phyloP scores from a whole-genome alignment of 139 green algal species.

The Chlorella sp. region DNA sequence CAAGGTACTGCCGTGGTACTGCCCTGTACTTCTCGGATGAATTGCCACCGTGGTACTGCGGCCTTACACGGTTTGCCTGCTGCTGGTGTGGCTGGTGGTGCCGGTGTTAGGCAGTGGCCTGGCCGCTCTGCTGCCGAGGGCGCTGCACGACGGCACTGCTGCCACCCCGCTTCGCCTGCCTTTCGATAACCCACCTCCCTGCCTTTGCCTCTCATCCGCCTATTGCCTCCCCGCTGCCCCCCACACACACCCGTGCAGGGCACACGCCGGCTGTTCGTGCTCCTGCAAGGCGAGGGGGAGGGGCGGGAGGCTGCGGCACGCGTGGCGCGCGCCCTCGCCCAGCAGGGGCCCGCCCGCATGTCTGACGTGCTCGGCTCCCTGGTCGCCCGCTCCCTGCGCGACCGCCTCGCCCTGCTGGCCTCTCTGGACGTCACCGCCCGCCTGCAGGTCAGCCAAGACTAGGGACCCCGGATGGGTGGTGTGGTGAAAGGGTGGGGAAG shows the following conservation, averaged over 20 bases:
- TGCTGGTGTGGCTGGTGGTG: not conserved
- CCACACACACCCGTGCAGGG: conserved; percentile 9
- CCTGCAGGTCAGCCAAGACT: not conserved
- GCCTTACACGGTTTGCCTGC: no score
- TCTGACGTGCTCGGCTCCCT: conserved; percentile 40
- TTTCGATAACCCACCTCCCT: not conserved
- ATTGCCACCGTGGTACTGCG: not conserved
- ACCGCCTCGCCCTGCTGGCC: conserved; percentile 38
- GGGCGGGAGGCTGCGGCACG: conserved; percentile 8
- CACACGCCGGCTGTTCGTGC: conserved; percentile 35
- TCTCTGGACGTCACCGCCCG: conserved; percentile 12
- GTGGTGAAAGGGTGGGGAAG: not conserved
- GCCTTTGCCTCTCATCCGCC: not conserved
- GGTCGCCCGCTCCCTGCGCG: not conserved
- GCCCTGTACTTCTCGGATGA: not conserved
- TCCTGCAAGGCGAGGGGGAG: conserved; percentile 24
- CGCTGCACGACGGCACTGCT: not conserved
- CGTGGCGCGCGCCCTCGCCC: conserved; percentile 15
- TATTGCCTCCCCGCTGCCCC: not conserved
- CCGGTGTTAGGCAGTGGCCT: not conserved
- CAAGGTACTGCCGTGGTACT: not conserved
- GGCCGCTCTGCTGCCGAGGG: not conserved
- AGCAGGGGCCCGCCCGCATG: conserved; percentile 32
- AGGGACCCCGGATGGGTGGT: not conserved
- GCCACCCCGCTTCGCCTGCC: not conserved